phyloP scores from a whole-genome alignment of 108 stramenopile genomes.

The Conticribra weissflogii region DNA sequence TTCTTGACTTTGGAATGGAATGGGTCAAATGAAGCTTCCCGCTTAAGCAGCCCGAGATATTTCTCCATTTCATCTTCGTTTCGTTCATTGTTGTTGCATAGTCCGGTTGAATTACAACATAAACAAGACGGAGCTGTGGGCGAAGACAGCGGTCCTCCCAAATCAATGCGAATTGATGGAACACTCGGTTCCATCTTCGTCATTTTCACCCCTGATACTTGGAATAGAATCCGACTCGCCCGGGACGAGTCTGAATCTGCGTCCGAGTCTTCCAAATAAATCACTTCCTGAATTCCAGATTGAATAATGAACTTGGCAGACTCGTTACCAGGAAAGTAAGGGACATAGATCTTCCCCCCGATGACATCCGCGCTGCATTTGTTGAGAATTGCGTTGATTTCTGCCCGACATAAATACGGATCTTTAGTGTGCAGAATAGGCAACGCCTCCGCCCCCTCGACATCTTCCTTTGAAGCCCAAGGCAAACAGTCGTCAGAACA shows the following conservation, averaged over 20 bases:
- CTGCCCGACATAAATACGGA: constrained; percentile 92
- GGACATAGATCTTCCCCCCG: constrained; percentile 83
- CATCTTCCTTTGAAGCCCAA: constrained; percentile 59
- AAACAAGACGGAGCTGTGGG: no score
- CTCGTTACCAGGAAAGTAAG: constrained; percentile 93
- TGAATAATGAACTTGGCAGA: constrained; percentile 97
- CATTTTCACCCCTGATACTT: constrained; percentile 77
- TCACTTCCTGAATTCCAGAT: constrained; percentile 88
- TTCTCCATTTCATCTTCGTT: constrained; percentile 45
- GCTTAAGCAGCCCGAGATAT: constrained; percentile 41
- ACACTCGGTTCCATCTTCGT: constrained; percentile 32
- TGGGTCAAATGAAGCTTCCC: constrained; percentile 71
- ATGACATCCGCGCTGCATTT: constrained; percentile 74
- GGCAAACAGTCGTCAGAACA: constrained; percentile 91
- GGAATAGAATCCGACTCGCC: constrained; percentile 89
- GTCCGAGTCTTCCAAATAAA: constrained; percentile 70
- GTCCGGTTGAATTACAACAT: no score
- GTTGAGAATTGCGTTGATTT: constrained; percentile 85
- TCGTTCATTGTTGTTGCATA: neutral
- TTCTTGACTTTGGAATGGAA: constrained; percentile 39
- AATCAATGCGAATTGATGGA: constrained; percentile 29
- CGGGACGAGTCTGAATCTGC: constrained; percentile 55
- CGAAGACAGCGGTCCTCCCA: constrained; percentile 14
- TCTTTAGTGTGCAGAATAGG: constrained; percentile 84
- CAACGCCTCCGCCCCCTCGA: constrained; percentile 10